Evolutionary conservation across 768 basidiomycete species (phyloP).

Genomic region (Kwoniella sp.): DNA sequence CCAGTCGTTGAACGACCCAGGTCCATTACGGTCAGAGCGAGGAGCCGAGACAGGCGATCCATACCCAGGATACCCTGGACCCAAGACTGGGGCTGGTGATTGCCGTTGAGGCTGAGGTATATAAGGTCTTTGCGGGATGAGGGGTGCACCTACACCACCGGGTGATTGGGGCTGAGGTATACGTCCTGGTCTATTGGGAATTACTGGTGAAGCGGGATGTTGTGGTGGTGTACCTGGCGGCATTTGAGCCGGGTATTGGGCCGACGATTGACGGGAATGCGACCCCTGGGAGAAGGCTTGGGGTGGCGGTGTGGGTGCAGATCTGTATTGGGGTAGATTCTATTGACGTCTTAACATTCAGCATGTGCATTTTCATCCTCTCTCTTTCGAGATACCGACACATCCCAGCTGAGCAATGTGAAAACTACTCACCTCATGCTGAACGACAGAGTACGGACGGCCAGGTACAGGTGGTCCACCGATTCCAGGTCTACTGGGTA

Average conservation of each 20-base stretch:
- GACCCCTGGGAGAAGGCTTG: conserved; percentile 45
- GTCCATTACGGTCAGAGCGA: not conserved
- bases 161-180: conserved; percentile 17
- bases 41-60: conserved; percentile 1
- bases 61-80: not conserved
- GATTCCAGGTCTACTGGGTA: not conserved
- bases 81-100: not conserved
- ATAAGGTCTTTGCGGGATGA: conserved; percentile 29
- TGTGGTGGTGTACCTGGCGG: conserved; percentile 18
- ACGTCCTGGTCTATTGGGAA: conserved; percentile 34
- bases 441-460: not conserved
- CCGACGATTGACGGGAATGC: conserved; percentile 32
- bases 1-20: not conserved
- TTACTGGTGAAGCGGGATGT: conserved; percentile 44
- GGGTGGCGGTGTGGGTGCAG: conserved; percentile 52
- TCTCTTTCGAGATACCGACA: no score
- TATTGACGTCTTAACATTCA: not conserved
- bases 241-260: conserved; percentile 24
- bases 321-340: conserved; percentile 47
- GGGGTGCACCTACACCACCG: conserved; percentile 15
- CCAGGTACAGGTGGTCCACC: not conserved
- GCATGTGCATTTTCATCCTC: no score
- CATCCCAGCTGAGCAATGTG: no score
- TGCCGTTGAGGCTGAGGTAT: conserved; percentile 21
- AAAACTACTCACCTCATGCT: conserved; percentile 1